Evolutionary conservation across 495 filamentous ascomycete genomes (phyloP), one percentile per base, ranked within the genome.

Genomic region (Aspergillus carlsbadensis): DNA sequence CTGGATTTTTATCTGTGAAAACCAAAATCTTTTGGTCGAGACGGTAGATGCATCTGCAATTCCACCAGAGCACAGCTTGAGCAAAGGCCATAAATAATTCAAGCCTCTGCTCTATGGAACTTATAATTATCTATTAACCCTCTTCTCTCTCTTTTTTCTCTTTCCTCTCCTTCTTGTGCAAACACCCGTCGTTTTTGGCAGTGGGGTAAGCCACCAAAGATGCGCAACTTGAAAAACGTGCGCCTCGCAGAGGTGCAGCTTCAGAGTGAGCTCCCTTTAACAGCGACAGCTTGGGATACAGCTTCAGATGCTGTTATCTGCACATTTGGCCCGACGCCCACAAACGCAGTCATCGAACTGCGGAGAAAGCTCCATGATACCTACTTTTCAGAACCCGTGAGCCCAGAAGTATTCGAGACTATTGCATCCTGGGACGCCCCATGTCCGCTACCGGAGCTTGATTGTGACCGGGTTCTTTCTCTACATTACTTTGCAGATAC

Each of bases 351-450:
- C 48, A 84, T 96, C 54, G 86, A 90, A 66, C 77, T 93, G 33
- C 77, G 72, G 43, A 72, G 73, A 57, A 74, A 74, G 63, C 66
- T 69, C 36, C 69, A 68, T 11, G 70, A 77, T 56, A 58, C 67
- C 29, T 62, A 60, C 55, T 68, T 72, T 43, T 63, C 69, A 39
- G 67, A 70, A 24, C 70, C 69, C 39, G 65, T 73, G 48, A 66
- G 61, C 15, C 66, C 67, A 42, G 72, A 75, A 50, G 65, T 58
- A 41, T 73, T 79, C 29, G 70, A 80, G 43, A 70, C 63, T 34
- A 85, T 98, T 63, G 87, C 91, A 48, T 88, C 88, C 26, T 98
- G 94, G 94, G 88, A 96, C 77, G 88, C 86, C 11, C 84, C 82
- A 49, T 87, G 82, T 65, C 86, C 88, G 26, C 76, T 83, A 54